These are phyloP conservation scores for Aspergillus asperescens DNA, from an alignment of 495 filamentous ascomycete species.

Conservation along the genomic window DNA sequence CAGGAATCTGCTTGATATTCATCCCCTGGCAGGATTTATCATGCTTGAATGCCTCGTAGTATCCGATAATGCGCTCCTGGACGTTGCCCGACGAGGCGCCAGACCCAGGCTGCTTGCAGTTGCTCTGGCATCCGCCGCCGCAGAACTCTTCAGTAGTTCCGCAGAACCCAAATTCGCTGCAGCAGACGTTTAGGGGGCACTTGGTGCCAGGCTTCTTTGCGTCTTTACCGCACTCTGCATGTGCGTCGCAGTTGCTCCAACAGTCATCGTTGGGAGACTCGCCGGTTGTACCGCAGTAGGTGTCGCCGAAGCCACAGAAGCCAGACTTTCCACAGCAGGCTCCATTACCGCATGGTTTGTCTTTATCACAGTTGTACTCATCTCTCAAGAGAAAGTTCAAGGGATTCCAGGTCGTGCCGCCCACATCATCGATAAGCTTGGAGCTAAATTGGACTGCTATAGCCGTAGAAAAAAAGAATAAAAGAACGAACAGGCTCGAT, in stretches of 20 bases:
- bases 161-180: conserved; percentile 26
- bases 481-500: no score
- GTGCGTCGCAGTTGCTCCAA: conserved; percentile 27
- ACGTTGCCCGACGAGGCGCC: neutral
- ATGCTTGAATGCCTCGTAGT: conserved; percentile 9
- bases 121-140: conserved; percentile 13
- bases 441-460: no score
- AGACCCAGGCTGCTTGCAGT: conserved; percentile 2
- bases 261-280: conserved; percentile 8
- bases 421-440: no score
- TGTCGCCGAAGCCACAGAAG: conserved; percentile 1
- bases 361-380: neutral
- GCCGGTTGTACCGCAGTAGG: conserved; percentile 3
- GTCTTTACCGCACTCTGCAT: conserved; percentile 29
- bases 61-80: neutral
- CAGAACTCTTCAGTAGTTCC: conserved; percentile 45
- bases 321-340: conserved; percentile 3
- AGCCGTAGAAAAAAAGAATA: no score
- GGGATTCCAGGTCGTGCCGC: no score
- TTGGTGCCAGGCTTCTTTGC: conserved; percentile 9
- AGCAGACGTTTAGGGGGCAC: conserved; percentile 33
- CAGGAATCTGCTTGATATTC: conserved; percentile 2
- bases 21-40: neutral
- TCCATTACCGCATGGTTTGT: conserved; percentile 4
- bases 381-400: no score